Evolutionary conservation across 441 rosid genomes (phyloP), one percentile per base, ranked within the genome.

Genomic region (Breynia disticha): DNA sequence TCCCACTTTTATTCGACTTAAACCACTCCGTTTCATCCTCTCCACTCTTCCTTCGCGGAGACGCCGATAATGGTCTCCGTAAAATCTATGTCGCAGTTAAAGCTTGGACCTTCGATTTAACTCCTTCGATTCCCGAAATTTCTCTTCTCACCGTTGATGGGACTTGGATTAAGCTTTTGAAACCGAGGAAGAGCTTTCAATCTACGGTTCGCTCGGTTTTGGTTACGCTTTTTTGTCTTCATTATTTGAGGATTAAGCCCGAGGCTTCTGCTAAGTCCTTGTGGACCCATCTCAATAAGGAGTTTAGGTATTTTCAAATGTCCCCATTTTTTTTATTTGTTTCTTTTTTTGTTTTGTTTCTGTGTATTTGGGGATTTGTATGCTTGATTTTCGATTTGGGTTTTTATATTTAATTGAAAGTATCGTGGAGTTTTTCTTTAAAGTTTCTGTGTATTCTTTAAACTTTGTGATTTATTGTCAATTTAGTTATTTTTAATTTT

Each of bases 131-230:
- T 13, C 84, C 91, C 0, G 87, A 74, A 64, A 75, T 88, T 50
- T 84, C 61, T 5, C 95, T 82, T 53, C 81, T 86, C 11, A 69
- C 84, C 0, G 86, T 76, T 68, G 86, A 78, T 5, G 74, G 74
- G 20, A 32, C n/a, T 7, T 91, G 97, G 86, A 57, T 91, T 13
- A 78, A 76, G 68, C 73, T 91, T 21, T 76, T 69, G 38, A 86
- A 80, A 69, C 88, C 97, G 2, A 81, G 94, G 81, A 91, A 84
- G 72, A 76, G 83, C 63, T 88, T 57, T 48, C 87, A 59, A 63
- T 78, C 54, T 15, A 65, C 63, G 46, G 72, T 76, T n/a, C 74
- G 87, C 75, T 74, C 73, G 9, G 61, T 76, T 53, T 71, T 86
- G 65, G 64, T 86, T 24, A 78, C 85, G 0, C 65, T 88, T 56